Evolutionary conservation across 176 grass and related monocot genomes (phyloP), one percentile per base, ranked within the genome.

Genomic region (Lolium multiflorum): DNA sequence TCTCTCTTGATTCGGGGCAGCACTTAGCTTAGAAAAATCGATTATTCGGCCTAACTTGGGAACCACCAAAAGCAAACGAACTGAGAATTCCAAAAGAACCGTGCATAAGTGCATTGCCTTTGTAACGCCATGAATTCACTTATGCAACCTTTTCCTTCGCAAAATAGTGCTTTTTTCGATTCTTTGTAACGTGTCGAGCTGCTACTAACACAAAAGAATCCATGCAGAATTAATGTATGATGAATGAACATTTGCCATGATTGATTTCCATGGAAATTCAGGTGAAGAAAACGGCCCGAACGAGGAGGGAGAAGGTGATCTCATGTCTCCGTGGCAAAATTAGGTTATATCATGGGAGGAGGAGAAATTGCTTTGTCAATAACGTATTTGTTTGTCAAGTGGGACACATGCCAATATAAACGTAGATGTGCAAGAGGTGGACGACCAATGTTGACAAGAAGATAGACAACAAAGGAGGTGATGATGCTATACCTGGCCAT

Each of bases 1-100:
- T 11, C 18, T 17, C 15, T 62, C 41, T 9, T 38, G 31, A 63
- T 38, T 74, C 56, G 47, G 67, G 44, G 66, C 15, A 28, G 35
- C 87, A 64, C 76, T 49, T 56, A 3, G 14, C 21, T 41, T 48
- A 4, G 14, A 22, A 11, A 69, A 83, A 9, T 12, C 3, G 13
- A 63, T 63, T 63, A 15, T 21, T 81, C 78, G 58, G 61, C 85
- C 67, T 65, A 82, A 81, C 46, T 43, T 50, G 4, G 26, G 78
- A 54, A 75, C 78, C 67, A 63, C 2, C 7, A 6, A 61, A 80
- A 79, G 54, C 7, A 1, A 62, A 6, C 24, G 5, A 9, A 9
- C 13, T 26, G 20, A 46, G 15, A 44, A 57, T n/a, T 5, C 35
- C 0, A 1, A 76, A 41, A 44, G 47, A 67, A 74, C 28, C 6